phyloP scores from a whole-genome alignment of 2,329 filamentous ascomycete genomes.

The Plectosphaerella plurivora region DNA sequence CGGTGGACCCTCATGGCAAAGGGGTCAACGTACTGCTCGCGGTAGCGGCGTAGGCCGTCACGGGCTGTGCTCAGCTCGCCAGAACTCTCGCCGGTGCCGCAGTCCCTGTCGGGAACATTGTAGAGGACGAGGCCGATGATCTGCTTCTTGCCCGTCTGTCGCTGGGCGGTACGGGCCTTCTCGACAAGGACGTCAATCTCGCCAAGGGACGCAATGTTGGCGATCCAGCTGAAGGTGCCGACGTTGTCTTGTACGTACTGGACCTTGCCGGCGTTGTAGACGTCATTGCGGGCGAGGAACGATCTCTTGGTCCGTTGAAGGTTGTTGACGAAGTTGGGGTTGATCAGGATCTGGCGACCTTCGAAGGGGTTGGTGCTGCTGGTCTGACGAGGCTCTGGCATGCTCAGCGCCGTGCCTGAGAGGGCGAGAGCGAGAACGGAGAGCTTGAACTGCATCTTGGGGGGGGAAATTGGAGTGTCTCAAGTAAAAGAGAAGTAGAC shows the following conservation, averaged over 20 bases:
- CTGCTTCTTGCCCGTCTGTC: conserved; percentile 27
- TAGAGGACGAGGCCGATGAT: conserved; percentile 39
- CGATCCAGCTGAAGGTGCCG: conserved; percentile 39
- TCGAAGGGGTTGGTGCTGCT: conserved; percentile 35
- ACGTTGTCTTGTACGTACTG: conserved; percentile 29
- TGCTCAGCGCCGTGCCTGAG: no score
- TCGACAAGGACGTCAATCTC: conserved; percentile 34
- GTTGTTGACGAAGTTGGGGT: conserved; percentile 36
- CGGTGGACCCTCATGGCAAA: conserved; percentile 29
- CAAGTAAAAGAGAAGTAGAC: no score
- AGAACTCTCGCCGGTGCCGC: conserved; percentile 34
- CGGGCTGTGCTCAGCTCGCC: conserved; percentile 33
- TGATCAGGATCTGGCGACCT: conserved; percentile 41
- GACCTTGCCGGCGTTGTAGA: conserved; percentile 29
- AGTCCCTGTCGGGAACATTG: conserved; percentile 40
- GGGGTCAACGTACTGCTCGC: conserved; percentile 32
- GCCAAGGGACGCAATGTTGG: conserved; percentile 26
- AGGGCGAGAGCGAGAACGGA: no score
- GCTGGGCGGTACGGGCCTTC: conserved; percentile 28
- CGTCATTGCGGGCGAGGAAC: conserved; percentile 30
- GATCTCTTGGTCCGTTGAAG: conserved; percentile 30
- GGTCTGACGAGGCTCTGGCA: background rate
- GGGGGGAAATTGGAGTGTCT: no score
- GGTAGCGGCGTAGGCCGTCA: conserved; percentile 33
- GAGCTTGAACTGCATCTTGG: no score